These are phyloP conservation scores for Mycena polygramma DNA, from an alignment of 768 basidiomycete species.

Conservation along the genomic window DNA sequence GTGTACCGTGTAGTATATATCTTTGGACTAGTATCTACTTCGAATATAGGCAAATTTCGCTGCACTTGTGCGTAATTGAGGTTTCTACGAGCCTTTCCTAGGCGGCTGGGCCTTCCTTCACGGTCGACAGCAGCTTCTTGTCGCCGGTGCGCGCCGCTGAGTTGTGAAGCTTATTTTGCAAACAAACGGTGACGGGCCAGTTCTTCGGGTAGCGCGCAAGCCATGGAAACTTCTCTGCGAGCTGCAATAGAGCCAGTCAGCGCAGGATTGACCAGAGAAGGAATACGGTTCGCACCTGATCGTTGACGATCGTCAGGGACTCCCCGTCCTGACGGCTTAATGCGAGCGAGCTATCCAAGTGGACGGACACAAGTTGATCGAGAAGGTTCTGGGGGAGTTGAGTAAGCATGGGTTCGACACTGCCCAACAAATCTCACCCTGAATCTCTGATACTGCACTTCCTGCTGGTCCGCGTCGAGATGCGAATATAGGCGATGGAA, in stretches of 20 bases:
- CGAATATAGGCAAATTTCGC: too few relatives aligned
- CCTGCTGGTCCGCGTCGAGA: neutral
- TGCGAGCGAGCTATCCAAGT: neutral
- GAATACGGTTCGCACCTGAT: neutral
- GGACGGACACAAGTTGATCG: neutral
- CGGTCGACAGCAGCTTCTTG: too few relatives aligned
- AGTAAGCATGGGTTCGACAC: constrained; percentile 2
- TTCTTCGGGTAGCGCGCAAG: constrained; percentile 1
- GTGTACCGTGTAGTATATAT: too few relatives aligned
- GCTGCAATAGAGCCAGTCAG: neutral
- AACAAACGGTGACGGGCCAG: neutral
- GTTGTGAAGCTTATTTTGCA: constrained; percentile 4
- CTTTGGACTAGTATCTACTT: too few relatives aligned
- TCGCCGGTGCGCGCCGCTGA: neutral
- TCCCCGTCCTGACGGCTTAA: constrained; percentile 2
- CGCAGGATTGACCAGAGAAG: neutral
- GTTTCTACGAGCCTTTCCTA: too few relatives aligned
- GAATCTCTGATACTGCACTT: neutral
- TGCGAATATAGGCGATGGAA: constrained; percentile 5
- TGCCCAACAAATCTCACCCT: constrained; percentile 4
- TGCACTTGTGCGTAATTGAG: too few relatives aligned
- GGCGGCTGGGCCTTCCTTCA: too few relatives aligned
- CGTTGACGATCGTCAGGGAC: neutral
- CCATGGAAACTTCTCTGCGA: neutral
- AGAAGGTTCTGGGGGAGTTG: constrained; percentile 3